These are phyloP conservation scores for Solanum boliviense DNA, from an alignment of 257 asterid genomes.

Conservation along the genomic window DNA sequence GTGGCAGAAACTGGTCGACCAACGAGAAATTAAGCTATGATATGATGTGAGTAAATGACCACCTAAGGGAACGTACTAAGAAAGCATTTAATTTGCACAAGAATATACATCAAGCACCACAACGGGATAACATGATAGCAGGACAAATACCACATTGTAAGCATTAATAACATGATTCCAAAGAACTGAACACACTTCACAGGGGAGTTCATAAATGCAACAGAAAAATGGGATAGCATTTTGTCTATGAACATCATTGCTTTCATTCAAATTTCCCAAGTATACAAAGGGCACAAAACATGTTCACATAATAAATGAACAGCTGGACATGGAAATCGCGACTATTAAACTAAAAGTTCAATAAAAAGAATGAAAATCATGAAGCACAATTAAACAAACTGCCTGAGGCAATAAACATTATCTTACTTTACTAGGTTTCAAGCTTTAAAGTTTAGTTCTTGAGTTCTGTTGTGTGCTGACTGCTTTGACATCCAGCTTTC, in stretches of 20 bases:
- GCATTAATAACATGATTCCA: neutral
- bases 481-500: neutral
- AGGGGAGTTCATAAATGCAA: neutral
- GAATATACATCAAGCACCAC: neutral
- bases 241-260: neutral
- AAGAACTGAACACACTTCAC: neutral
- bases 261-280: neutral
- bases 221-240: neutral
- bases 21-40: neutral
- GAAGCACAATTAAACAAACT: conserved; percentile 7
- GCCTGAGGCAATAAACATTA: neutral
- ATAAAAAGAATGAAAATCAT: neutral
- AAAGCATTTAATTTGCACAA: neutral
- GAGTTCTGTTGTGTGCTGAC: neutral
- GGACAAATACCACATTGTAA: neutral
- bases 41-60: neutral
- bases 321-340: neutral
- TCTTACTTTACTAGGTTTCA: conserved; percentile 1
- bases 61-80: neutral
- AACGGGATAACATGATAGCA: neutral
- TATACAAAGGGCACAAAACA: neutral
- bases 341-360: neutral
- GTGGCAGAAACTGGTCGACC: neutral
- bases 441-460: neutral
- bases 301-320: neutral